Evolutionary conservation across 768 basidiomycete genomes (phyloP), one percentile per base, ranked within the genome.

Genomic region (Sporobolomyces pararoseus): DNA sequence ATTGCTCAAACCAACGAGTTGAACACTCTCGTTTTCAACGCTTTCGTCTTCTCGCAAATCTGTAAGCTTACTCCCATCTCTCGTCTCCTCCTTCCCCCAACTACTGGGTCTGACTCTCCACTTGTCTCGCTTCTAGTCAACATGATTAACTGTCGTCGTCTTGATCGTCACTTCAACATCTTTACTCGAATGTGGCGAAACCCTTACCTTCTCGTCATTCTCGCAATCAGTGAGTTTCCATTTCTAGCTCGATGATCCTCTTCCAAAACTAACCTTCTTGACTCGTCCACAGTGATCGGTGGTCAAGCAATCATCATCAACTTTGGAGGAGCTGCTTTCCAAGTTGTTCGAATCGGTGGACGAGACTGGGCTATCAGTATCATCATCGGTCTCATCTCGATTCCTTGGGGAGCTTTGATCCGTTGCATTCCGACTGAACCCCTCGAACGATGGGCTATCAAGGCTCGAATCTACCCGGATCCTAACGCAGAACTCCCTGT

Each of bases 1-100:
- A 73, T 76, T 37, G 66, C 69, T 29, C 75, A 81, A 52, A 75
- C 72, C 25, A 72, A 71, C 68, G 68, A 70, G 49, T 66, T 77
- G 27, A 70, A 77, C 3, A 93, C 95, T 0, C 82, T 98, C 23
- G 91, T 97, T 37, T 99, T 99, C 86, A 99, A 98, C 76, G 85
- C 87, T n/a, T 99, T 97, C 76, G 95, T 98, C 57, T 97, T 97
- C 78, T 90, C 91, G 34, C 96, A 98, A 79, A 93, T 99, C 75
- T 93, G 76, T 77, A 44, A 64, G 77, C 72, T 6, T 25, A 27
- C 13, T 42, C 39, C 19, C 42, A 14, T 0, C 34, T 16, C 25
- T 23, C 12, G 12, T 16, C 35, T 2, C 12, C 1, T 13, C 19
- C 27, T 3, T 13, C 1, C 44, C 5, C 19, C 21, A 19, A n/a